Evolutionary conservation across 2,329 filamentous ascomycete species (phyloP), one percentile per base, ranked within the genome.

Genomic region (Clonostachys rhizophaga): DNA sequence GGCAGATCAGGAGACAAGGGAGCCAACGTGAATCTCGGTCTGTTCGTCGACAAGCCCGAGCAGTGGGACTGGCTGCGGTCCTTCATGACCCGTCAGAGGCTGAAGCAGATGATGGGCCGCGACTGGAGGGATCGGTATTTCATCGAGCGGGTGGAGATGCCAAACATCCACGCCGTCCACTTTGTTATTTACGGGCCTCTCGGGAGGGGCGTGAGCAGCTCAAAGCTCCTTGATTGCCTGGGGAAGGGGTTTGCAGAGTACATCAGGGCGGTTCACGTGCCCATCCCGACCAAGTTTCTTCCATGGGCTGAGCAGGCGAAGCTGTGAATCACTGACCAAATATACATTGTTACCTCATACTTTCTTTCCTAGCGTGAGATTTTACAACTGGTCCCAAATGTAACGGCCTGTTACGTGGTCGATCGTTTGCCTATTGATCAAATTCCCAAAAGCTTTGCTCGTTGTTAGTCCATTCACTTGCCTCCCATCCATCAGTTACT

Each of bases 241-340:
- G 77, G 71, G 2, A 80, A 80, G 54, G 74, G 75, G 0, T 76
- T 78, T 58, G 71, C 63, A 24, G 74, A 78, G 57, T 77, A 68
- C 57, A 58, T 76, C 34, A 55, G 73, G 17, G 56, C 56, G 10
- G 50, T 56, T 3, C 52, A 58, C 45, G 52, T 56, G 16, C 53
- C 53, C 4, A 44, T 58, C 1, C 57, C 55, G 5, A 44, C 34
- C 1, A 54, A 30, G 33, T 55, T 59, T 34, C 24, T 55, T 11
- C 44, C 17, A 8, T 6, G 24, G 24, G 24, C 24, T 30, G 3
- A 45, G 34, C 14, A 20, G 18, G 24, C 43, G 24, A 45, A 18
- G 34, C 43, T 45, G 20, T 45, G 42, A 45, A 17, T 17, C 11
- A 14, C 10, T 24, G 30, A 12, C n/a, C 16, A 17, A 33, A 43